Evolutionary conservation across 805 yeast genomes (phyloP).

Genomic region (Torulaspora indica): DNA sequence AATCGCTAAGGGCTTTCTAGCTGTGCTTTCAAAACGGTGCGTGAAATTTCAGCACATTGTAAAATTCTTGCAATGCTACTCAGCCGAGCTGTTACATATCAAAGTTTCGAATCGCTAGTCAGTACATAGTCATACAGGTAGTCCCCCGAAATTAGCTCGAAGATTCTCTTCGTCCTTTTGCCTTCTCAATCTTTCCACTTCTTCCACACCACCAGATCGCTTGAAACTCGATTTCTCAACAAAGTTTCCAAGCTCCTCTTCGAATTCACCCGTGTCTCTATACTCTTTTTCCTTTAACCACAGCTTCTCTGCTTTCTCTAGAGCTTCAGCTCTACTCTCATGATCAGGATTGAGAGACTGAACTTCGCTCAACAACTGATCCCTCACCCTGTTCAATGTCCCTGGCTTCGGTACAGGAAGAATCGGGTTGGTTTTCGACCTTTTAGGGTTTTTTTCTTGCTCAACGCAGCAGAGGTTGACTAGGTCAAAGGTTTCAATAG

Average conservation of each 20-base stretch:
- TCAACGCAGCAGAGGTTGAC: slow-evolving; percentile 80
- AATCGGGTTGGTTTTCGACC: slow-evolving; percentile 32
- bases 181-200: slow-evolving; percentile 64
- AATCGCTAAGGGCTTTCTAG: slow-evolving; percentile 14
- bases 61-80: not conserved
- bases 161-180: slow-evolving; percentile 68
- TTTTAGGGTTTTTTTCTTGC: slow-evolving; percentile 57
- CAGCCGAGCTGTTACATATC: not conserved
- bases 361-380: slow-evolving; percentile 78
- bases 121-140: not conserved
- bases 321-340: slow-evolving; percentile 79
- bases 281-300: slow-evolving; percentile 66
- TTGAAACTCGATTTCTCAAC: slow-evolving; percentile 74
- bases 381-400: slow-evolving; percentile 54
- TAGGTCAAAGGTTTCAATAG: slow-evolving; percentile 73
- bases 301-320: slow-evolving; percentile 76
- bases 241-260: slow-evolving; percentile 79
- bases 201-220: slow-evolving; percentile 85
- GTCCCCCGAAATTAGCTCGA: slow-evolving; percentile 44
- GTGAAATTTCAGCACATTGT: slow-evolving; percentile 16
- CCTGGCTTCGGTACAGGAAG: slow-evolving; percentile 59
- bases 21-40: slow-evolving; percentile 10
- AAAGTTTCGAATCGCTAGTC: not conserved
- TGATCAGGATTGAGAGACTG: slow-evolving; percentile 77
- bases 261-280: slow-evolving; percentile 58